phyloP scores from a whole-genome alignment of 345 rosid species.

The Hibiscus syriacus region DNA sequence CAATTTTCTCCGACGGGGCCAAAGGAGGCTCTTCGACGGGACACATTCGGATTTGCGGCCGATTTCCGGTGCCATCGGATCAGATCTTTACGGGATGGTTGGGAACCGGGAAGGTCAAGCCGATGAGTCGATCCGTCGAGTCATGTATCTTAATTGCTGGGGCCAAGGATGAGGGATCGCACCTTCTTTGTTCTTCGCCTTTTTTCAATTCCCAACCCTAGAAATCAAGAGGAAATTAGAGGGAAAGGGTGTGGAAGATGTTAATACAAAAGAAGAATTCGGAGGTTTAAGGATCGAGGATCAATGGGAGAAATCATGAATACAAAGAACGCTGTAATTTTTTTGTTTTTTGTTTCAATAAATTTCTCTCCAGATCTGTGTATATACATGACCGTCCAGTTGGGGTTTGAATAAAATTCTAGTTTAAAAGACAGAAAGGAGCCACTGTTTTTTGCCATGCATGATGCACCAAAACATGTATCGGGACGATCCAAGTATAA shows the following conservation, averaged over 20 bases:
- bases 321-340: background rate
- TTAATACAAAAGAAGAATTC: background rate
- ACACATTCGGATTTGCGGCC: conserved; percentile 49
- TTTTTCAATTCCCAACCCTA: background rate
- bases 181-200: background rate
- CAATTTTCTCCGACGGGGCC: conserved; percentile 36
- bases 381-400: background rate
- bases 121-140: conserved; percentile 69
- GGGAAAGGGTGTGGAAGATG: background rate
- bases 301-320: background rate
- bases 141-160: conserved; percentile 94
- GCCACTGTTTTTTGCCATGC: no score
- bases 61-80: conserved; percentile 28
- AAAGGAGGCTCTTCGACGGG: conserved; percentile 25
- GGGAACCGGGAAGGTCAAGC: conserved; percentile 20
- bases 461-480: no score
- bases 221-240: background rate
- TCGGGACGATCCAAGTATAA: no score
- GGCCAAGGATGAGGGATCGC: conserved; percentile 35
- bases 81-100: conserved; percentile 29
- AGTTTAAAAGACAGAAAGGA: no score
- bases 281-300: background rate
- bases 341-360: background rate
- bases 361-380: no score
- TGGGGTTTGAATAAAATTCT: background rate